phyloP scores from a whole-genome alignment of 345 rosid genomes.

The Ceriops tagal region DNA sequence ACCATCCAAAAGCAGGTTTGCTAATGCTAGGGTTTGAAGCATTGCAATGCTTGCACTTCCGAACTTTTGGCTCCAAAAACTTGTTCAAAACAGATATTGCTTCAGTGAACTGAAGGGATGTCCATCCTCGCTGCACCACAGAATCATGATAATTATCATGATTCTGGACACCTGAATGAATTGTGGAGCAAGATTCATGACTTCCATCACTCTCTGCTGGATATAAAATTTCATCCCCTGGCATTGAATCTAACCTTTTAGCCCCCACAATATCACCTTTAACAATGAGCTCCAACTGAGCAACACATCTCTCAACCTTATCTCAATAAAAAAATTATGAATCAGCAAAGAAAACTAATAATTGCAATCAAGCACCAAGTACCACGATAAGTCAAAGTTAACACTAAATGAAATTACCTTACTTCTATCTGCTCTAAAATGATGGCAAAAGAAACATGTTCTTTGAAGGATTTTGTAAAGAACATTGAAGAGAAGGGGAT shows the following conservation, averaged over 20 bases:
- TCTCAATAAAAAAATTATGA: slow-evolving; percentile 10
- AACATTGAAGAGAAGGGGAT: slow-evolving; percentile 67
- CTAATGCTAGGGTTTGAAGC: slow-evolving; percentile 37
- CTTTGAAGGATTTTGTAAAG: slow-evolving; percentile 55
- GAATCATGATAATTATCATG: slow-evolving; percentile 21
- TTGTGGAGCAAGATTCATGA: slow-evolving; percentile 36
- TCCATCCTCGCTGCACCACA: slow-evolving; percentile 48
- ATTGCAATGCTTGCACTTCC: slow-evolving; percentile 45
- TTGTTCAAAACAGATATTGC: slow-evolving; percentile 48
- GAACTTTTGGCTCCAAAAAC: slow-evolving; percentile 44
- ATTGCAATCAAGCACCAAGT: background rate
- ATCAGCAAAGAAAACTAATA: background rate
- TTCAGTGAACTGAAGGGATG: slow-evolving; percentile 75
- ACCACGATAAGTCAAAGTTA: background rate
- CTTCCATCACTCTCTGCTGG: slow-evolving; percentile 43
- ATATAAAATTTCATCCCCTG: slow-evolving; percentile 20
- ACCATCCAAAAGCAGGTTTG: slow-evolving; percentile 79
- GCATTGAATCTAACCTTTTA: slow-evolving; percentile 44
- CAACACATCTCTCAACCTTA: slow-evolving; percentile 55
- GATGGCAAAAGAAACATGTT: slow-evolving; percentile 65
- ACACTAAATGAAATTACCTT: slow-evolving; percentile 36
- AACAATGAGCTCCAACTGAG: slow-evolving; percentile 63
- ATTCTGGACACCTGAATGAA: slow-evolving; percentile 25
- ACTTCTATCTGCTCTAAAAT: slow-evolving; percentile 36
- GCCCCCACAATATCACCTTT: slow-evolving; percentile 78